Evolutionary conservation across 768 basidiomycete species (phyloP).

Genomic region (Leccinum pellstonianum): DNA sequence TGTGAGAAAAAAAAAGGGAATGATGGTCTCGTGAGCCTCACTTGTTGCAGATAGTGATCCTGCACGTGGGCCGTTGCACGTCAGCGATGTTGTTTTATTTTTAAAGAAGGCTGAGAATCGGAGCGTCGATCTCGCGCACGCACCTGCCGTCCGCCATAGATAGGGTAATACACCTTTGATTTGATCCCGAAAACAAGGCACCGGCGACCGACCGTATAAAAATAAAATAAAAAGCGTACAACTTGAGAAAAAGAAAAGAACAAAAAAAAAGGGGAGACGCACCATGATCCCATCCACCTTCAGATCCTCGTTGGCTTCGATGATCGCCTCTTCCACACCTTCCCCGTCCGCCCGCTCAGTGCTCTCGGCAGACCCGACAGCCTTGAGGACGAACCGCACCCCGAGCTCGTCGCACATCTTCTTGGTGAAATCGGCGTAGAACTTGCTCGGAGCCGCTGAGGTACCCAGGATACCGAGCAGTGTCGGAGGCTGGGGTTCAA

Average conservation of each 20-base stretch:
- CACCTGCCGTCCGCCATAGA: constrained; percentile 88
- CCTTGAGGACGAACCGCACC: constrained; percentile 79
- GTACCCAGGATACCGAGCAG: constrained; percentile 93
- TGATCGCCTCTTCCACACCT: constrained; percentile 93
- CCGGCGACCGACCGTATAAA: background rate
- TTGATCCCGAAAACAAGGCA: background rate
- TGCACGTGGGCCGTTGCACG: constrained; percentile 29
- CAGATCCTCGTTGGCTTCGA: constrained; percentile 89
- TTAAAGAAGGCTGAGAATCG: background rate
- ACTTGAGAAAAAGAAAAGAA: background rate
- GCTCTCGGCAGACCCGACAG: constrained; percentile 49
- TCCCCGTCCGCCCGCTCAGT: constrained; percentile 62
- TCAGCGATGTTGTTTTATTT: constrained; percentile 4
- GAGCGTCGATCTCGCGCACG: constrained; percentile 19
- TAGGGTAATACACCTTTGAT: constrained; percentile 88
- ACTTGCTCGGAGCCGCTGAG: constrained; percentile 71
- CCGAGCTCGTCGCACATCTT: constrained; percentile 90
- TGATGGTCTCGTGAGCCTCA: constrained; percentile 24
- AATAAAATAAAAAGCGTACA: background rate
- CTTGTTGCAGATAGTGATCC: constrained; percentile 98
- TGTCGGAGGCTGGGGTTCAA: constrained; percentile 45
- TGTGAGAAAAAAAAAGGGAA: background rate
- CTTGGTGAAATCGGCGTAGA: constrained; percentile 87
- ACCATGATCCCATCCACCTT: constrained; percentile 95
- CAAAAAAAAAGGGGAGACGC: constrained; percentile 17